Evolutionary conservation across 2,329 filamentous ascomycete species (phyloP).

Genomic region (Exophiala spinifera): DNA sequence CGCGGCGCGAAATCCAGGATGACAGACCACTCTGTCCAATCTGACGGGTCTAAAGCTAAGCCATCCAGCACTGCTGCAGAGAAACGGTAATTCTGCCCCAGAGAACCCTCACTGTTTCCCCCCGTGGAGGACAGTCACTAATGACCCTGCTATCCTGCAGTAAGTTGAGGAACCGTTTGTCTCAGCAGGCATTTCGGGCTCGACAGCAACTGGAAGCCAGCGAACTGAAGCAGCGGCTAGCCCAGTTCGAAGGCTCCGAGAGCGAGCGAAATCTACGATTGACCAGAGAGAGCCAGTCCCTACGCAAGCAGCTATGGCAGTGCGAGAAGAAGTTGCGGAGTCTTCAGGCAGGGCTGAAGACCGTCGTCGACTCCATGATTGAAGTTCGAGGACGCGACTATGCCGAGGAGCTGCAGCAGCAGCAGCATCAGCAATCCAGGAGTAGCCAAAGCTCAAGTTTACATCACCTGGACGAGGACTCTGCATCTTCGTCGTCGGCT

Average conservation of each 20-base stretch:
- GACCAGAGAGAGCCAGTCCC: slow-evolving; percentile 8
- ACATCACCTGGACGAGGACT: too few relatives aligned
- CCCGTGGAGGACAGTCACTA: neutral
- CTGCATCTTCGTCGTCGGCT: too few relatives aligned
- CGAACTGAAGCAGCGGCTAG: slow-evolving; percentile 15
- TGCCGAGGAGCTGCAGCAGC: neutral
- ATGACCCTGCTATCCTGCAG: neutral
- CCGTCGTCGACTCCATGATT: slow-evolving; percentile 8
- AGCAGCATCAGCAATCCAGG: neutral
- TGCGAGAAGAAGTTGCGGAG: slow-evolving; percentile 17
- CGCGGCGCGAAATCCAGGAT: too few relatives aligned
- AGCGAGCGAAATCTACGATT: slow-evolving; percentile 13
- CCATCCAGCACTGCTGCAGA: slow-evolving; percentile 6
- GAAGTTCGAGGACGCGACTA: slow-evolving; percentile 3
- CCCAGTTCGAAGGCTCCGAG: slow-evolving; percentile 14
- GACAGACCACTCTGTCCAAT: too few relatives aligned
- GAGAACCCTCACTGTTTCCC: neutral
- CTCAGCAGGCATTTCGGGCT: slow-evolving; percentile 21
- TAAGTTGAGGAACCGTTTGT: slow-evolving; percentile 19
- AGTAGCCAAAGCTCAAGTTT: too few relatives aligned
- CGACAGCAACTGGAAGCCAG: slow-evolving; percentile 14
- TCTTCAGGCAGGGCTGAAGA: slow-evolving; percentile 13
- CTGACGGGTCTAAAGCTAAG: neutral
- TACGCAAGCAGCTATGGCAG: slow-evolving; percentile 11
- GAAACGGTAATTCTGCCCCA: slow-evolving; percentile 4